Evolutionary conservation across 352 stramenopile genomes (phyloP).

Genomic region (Phytophthora pseudosyringae): DNA sequence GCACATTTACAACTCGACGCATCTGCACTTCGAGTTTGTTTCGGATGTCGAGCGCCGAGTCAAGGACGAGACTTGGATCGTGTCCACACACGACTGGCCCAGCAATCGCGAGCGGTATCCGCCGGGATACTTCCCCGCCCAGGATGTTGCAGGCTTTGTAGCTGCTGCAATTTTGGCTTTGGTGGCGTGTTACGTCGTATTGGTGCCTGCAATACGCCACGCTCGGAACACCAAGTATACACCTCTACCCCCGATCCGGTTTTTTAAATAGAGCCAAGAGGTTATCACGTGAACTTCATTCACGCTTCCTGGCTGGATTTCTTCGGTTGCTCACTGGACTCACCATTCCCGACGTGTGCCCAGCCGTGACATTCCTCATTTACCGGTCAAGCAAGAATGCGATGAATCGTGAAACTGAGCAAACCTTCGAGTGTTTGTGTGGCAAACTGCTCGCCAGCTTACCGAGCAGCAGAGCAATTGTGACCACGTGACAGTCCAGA

Average conservation of each 20-base stretch:
- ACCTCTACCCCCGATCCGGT: constrained; percentile 14
- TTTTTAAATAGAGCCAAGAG: constrained; percentile 27
- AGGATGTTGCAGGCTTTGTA: constrained; percentile 27
- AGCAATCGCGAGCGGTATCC: constrained; percentile 43
- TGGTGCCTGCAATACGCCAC: constrained; percentile 36
- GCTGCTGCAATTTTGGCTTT: constrained; percentile 28
- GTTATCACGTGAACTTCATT: background rate
- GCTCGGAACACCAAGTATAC: constrained; percentile 21
- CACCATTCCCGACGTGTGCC: background rate
- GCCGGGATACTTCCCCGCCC: constrained; percentile 30
- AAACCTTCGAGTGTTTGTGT: background rate
- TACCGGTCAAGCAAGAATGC: background rate
- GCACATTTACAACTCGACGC: constrained; percentile 63
- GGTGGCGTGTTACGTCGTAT: constrained; percentile 21
- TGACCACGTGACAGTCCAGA: constrained; percentile 2
- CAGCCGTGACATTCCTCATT: background rate
- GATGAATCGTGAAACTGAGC: background rate
- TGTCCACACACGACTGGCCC: constrained; percentile 56
- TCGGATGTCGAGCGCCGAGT: constrained; percentile 39
- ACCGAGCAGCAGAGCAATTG: background rate
- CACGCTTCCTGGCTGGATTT: constrained; percentile 5
- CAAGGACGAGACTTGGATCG: constrained; percentile 52
- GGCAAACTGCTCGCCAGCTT: background rate
- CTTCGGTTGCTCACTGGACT: background rate
- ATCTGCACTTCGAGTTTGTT: constrained; percentile 64